Base-by-base conservation (phyloP, 306 rosid species). In the Canavalia ensiformis region DNA sequence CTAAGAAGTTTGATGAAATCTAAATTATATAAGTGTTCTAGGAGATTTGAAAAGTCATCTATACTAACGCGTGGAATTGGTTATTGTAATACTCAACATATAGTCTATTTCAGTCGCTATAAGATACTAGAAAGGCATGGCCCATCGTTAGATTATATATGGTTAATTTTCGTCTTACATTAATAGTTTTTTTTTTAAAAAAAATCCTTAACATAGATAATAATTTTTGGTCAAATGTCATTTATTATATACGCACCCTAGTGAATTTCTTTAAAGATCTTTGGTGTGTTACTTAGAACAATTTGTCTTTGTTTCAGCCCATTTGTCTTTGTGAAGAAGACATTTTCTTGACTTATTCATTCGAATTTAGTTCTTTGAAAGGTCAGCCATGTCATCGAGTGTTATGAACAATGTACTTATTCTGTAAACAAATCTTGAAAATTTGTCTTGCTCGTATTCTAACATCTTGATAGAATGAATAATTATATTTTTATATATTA, bases 281-380 rank as follows among this genome's bases (percentile, higher is more conserved):
- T 80, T 80, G 87, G 83, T 64, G 75, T 56, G 52, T 31, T 31
- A 42, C 64, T 28, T 46, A 52, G 29, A 60, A 70, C 64, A 75
- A 64, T 55, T 64, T 70, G 56, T 65, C 51, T 63, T 70, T 79
- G 74, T 80, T 75, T 83, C 68, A 28, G 10, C 65, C 70, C 50
- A 37, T 66, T 83, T 86, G 87, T 86, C 87, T 80, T 56, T 56
- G 83, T 67, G 79, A 72, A 72, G 44, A 44, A 76, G 77, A 58
- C 85, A 80, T 35, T 34, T 47, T 51, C 50, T 81, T 76, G 25
- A 76, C 85, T 73, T 83, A 87, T 67, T 67, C 52, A 58, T 77
- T 80, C 85, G 56, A 81, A 72, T 86, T 25, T 35, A 2, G 78
- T 72, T 77, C 87, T 81, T 86, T 57, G 90, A 72, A 72, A 87